Evolutionary conservation across 1,139 yeast genomes (phyloP), one percentile per base, ranked within the genome.

Genomic region (Candida tetrigidarum): DNA sequence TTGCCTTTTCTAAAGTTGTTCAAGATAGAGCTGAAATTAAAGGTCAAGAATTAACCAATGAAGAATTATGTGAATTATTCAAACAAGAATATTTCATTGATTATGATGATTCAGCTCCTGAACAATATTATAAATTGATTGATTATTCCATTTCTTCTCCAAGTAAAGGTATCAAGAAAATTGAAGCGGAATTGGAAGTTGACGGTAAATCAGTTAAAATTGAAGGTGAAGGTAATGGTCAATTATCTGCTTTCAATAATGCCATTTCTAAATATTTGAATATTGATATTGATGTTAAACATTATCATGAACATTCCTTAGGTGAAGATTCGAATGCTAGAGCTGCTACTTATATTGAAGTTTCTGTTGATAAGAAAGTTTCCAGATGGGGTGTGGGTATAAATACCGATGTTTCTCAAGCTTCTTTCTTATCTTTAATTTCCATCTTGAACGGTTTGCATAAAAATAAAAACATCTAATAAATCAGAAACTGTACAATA

Each of bases 361-460:
- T 84, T 39, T 77, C 79, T 60, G 75, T 76, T 43, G 75, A 76
- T 50, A 71, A 74, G 42, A 68, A 71, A 34, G 67, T 72, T 23
- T 63, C 71, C 47, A 80, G 82, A 62, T 92, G 98, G 97, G 98
- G 99, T 68, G 91, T 90, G 46, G 98, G 97, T 59, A 84, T 92
- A 49, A 84, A 91, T 62, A 90, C 86, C 64, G 98, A 93, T 76
- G 97, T 91, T 35, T 51, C 54, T 26, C 90, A 86, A 59, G 96
- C 98, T 37, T 85, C 96, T 12, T 81, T 89, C 69, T 79, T 83
- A 57, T 88, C 97, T 14, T 77, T 92, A 47, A 67, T 91, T 37
- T 83, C 96, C 35, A 83, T 89, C 44, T 74, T 90, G 50, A 91
- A 90, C 54, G 71, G 71, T 39, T 64, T 75, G 50, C 59, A 54